A percentile compares a stretch with the other conserved stretches of the same genome.
These are phyloP conservation scores for Huiozyma sinensis DNA, from an alignment of 805 yeast genomes.

Conservation along the genomic window DNA sequence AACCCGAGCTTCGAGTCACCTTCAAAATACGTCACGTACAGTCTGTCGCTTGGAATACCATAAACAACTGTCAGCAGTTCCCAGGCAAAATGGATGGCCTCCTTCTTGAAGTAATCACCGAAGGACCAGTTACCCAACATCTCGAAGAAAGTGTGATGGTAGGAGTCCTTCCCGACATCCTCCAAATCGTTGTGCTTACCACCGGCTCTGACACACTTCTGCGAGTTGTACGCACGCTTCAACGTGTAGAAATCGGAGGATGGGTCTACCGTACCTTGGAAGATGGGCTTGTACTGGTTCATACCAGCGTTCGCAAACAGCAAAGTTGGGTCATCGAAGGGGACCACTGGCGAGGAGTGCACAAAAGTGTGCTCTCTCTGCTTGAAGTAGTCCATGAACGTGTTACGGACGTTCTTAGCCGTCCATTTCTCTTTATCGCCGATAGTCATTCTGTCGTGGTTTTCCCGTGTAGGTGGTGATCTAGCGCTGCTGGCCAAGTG, in stretches of 20 bases:
- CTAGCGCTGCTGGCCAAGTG: slow-evolving; percentile 7
- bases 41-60: slow-evolving; percentile 64
- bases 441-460: slow-evolving; percentile 20
- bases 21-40: slow-evolving; percentile 93
- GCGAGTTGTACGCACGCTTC: slow-evolving; percentile 89
- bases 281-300: slow-evolving; percentile 98
- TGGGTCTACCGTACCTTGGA: slow-evolving; percentile 95
- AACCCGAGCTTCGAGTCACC: slow-evolving; percentile 79
- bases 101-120: slow-evolving; percentile 96
- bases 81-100: slow-evolving; percentile 86
- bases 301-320: slow-evolving; percentile 97
- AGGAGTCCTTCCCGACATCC: slow-evolving; percentile 96
- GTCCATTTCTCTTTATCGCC: slow-evolving; percentile 37
- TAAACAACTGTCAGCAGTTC: slow-evolving; percentile 78
- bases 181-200: slow-evolving; percentile 98
- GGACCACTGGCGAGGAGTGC: slow-evolving; percentile 89
- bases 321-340: slow-evolving; percentile 95
- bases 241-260: slow-evolving; percentile 72
- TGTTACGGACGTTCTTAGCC: slow-evolving; percentile 53
- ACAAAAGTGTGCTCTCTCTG: slow-evolving; percentile 65
- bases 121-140: slow-evolving; percentile 99
- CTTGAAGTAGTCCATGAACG: slow-evolving; percentile 76
- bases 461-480: not conserved
- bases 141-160: slow-evolving; percentile 97
- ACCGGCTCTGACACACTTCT: slow-evolving; percentile 98